These are phyloP conservation scores for Sporothrix curviconia DNA, from an alignment of 2,329 filamentous ascomycete genomes.

Conservation along the genomic window DNA sequence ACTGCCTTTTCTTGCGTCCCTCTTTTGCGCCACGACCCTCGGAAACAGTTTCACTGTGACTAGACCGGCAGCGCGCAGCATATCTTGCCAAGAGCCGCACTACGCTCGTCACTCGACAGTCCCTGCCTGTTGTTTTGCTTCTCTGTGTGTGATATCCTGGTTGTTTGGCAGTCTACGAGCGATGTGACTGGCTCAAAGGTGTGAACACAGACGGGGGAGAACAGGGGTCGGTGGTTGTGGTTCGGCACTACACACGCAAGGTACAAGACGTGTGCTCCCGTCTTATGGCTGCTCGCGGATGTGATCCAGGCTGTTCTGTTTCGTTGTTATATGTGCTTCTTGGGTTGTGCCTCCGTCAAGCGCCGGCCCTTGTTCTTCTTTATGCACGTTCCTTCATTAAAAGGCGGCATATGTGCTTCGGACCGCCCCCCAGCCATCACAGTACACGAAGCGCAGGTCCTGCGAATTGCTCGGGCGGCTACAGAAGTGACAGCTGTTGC, in stretches of 20 bases:
- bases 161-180: neutral
- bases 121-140: neutral
- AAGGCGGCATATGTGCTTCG: neutral
- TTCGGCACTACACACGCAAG: slow-evolving; percentile 7
- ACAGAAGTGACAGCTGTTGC: slow-evolving; percentile 4
- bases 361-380: neutral
- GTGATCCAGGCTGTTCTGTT: neutral
- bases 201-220: no score
- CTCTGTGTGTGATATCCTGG: neutral
- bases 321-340: neutral
- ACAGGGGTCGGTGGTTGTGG: no score
- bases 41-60: slow-evolving; percentile 11
- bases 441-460: slow-evolving; percentile 5
- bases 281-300: neutral
- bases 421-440: slow-evolving; percentile 4
- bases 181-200: slow-evolving; percentile 8
- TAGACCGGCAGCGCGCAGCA: neutral
- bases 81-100: slow-evolving; percentile 9
- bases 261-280: neutral
- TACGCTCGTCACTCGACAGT: slow-evolving; percentile 1
- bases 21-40: slow-evolving; percentile 2
- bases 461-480: slow-evolving; percentile 9
- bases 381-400: slow-evolving; percentile 3
- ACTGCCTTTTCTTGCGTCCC: neutral
- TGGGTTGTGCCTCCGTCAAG: neutral